Conservation (phyloP, 352 stramenopile genomes). For the Globisporangium iwayamae region DNA sequence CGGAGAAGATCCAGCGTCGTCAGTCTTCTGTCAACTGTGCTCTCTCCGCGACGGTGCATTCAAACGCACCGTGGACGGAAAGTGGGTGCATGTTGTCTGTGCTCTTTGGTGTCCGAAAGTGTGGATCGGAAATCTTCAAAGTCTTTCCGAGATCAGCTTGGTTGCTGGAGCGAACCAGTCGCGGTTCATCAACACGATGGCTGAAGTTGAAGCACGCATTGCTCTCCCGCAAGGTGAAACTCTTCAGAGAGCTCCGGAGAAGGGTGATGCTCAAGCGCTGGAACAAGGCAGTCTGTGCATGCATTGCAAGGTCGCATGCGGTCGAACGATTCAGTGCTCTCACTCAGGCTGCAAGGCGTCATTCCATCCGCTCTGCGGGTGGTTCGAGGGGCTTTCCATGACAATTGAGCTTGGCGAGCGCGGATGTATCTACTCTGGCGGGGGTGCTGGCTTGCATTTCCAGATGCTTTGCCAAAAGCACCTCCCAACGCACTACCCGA, state of each 20-base stretch:
- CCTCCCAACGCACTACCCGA: constrained; percentile 42
- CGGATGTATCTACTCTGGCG: constrained; percentile 67
- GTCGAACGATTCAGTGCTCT: constrained; percentile 66
- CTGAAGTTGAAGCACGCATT: constrained; percentile 49
- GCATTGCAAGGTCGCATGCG: constrained; percentile 74
- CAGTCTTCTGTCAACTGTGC: constrained; percentile 85
- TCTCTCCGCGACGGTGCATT: constrained; percentile 82
- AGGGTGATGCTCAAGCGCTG: constrained; percentile 17
- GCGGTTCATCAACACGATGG: constrained; percentile 55
- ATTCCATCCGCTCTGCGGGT: constrained; percentile 84
- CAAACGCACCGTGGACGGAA: constrained; percentile 81
- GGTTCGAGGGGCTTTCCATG: constrained; percentile 82
- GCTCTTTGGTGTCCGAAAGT: constrained; percentile 87
- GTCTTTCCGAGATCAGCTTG: constrained; percentile 75
- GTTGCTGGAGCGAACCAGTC: constrained; percentile 32
- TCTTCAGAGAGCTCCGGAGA: constrained; percentile 13
- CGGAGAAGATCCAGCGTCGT: constrained; percentile 37
- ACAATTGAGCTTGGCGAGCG: constrained; percentile 41
- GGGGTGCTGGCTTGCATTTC: constrained; percentile 70
- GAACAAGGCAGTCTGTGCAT: constrained; percentile 50
- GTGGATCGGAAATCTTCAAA: constrained; percentile 80
- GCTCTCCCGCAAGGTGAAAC: constrained; percentile 10
- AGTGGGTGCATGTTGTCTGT: constrained; percentile 88
- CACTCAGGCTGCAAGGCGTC: constrained; percentile 47
- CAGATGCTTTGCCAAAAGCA: constrained; percentile 58